Conservation (phyloP, 768 basidiomycete species). For the Tricholoma bakamatsutake region DNA sequence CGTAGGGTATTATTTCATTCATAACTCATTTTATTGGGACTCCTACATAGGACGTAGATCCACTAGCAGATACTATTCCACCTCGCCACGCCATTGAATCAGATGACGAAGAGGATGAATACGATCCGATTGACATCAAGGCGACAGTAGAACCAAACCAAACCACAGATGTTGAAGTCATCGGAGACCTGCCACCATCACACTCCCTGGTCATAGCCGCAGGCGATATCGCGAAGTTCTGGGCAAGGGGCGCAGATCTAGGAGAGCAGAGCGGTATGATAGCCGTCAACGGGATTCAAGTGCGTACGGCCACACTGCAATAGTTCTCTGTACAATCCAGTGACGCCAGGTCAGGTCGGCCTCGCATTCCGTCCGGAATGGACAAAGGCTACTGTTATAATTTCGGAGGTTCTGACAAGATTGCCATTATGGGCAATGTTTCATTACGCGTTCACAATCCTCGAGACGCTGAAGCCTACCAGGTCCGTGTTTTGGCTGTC, state of each 20-base stretch:
- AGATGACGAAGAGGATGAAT: constrained; percentile 64
- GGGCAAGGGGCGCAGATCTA: constrained; percentile 46
- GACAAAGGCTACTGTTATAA: constrained; percentile 39
- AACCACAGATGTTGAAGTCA: constrained; percentile 30
- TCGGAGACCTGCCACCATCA: constrained; percentile 26
- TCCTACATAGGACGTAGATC: constrained; percentile 40
- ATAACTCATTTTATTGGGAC: constrained; percentile 1
- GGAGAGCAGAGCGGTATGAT: constrained; percentile 47
- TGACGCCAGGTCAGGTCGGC: constrained; percentile 35
- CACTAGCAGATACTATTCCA: constrained; percentile 48
- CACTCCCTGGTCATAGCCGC: constrained; percentile 38
- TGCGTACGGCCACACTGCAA: constrained; percentile 14
- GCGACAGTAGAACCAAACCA: constrained; percentile 13
- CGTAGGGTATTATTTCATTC: not conserved
- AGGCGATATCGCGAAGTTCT: constrained; percentile 39
- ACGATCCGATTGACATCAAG: constrained; percentile 32
- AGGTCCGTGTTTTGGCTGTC: constrained; percentile 27
- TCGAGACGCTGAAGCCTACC: constrained; percentile 39
- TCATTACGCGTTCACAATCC: constrained; percentile 36
- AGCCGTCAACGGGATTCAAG: constrained; percentile 40
- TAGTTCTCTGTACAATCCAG: not conserved
- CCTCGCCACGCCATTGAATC: constrained; percentile 61
- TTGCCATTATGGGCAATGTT: constrained; percentile 49
- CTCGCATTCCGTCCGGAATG: constrained; percentile 44
- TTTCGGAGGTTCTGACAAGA: constrained; percentile 45